Percentiles rank a stretch among this genome's conserved stretches.
These are phyloP conservation scores for Hanseniaspora clermontiae DNA, from an alignment of 805 yeast genomes.

Conservation along the genomic window DNA sequence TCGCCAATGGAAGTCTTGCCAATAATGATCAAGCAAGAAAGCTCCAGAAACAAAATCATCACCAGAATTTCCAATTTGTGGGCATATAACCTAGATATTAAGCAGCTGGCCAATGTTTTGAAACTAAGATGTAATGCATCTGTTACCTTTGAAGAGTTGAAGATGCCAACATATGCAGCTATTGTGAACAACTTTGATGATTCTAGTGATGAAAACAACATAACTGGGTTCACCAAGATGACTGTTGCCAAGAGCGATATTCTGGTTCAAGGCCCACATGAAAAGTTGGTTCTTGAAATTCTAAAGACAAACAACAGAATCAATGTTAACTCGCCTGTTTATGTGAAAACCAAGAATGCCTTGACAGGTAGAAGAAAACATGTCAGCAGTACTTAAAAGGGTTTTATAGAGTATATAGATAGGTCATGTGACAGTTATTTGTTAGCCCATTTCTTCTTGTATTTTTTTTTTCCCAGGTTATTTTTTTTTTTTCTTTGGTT, in stretches of 20 bases:
- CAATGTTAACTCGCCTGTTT: slow-evolving; percentile 38
- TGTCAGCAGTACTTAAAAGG: slow-evolving; percentile 10
- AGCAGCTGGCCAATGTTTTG: slow-evolving; percentile 52
- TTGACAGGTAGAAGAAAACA: slow-evolving; percentile 37
- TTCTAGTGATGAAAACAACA: slow-evolving; percentile 20
- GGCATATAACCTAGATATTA: slow-evolving; percentile 50
- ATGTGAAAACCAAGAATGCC: slow-evolving; percentile 30
- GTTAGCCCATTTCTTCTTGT: no score
- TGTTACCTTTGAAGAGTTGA: slow-evolving; percentile 53
- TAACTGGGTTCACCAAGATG: slow-evolving; percentile 2
- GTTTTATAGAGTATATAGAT: background rate
- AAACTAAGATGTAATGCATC: slow-evolving; percentile 82
- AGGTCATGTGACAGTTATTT: background rate
- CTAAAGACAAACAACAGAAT: slow-evolving; percentile 48
- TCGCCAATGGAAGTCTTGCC: slow-evolving; percentile 58
- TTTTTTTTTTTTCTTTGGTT: background rate
- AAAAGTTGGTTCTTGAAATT: slow-evolving; percentile 44
- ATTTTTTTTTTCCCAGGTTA: no score
- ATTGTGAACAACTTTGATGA: slow-evolving; percentile 9
- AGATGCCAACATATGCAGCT: slow-evolving; percentile 13
- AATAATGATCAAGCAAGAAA: slow-evolving; percentile 41
- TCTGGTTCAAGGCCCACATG: slow-evolving; percentile 85
- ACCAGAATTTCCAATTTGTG: slow-evolving; percentile 65
- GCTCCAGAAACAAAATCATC: slow-evolving; percentile 57
- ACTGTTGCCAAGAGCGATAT: slow-evolving; percentile 45